phyloP scores from a whole-genome alignment of 805 yeast genomes.

The Spathaspora passalidarum region DNA sequence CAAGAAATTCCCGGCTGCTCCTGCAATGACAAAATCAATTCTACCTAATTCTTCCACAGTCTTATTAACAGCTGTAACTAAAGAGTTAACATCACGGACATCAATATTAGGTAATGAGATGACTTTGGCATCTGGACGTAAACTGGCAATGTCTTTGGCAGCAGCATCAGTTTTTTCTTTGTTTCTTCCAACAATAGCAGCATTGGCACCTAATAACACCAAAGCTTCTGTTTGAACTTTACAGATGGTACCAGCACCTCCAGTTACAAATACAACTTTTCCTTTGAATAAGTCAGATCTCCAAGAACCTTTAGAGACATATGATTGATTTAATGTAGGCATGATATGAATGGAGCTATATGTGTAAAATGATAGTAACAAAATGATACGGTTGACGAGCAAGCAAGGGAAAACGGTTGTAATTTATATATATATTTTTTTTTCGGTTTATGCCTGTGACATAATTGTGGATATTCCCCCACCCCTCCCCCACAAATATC shows the following conservation, averaged over 20 bases:
- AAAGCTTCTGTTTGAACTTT: slow-evolving; percentile 84
- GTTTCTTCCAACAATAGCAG: slow-evolving; percentile 81
- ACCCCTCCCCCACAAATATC: too few species aligned
- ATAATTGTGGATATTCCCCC: too few species aligned
- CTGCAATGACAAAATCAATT: slow-evolving; percentile 43
- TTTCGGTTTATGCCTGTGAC: too few species aligned
- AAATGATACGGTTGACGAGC: not conserved
- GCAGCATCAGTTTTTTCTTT: slow-evolving; percentile 59
- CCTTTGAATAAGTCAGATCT: slow-evolving; percentile 70
- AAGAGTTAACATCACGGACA: slow-evolving; percentile 62
- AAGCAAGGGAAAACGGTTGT: too few species aligned
- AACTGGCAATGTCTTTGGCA: slow-evolving; percentile 55
- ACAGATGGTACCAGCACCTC: slow-evolving; percentile 95
- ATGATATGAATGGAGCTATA: not conserved
- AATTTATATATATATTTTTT: too few species aligned
- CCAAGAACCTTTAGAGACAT: slow-evolving; percentile 30
- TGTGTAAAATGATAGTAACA: not conserved
- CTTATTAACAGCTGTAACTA: slow-evolving; percentile 58
- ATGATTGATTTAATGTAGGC: slow-evolving; percentile 18
- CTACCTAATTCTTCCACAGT: slow-evolving; percentile 48
- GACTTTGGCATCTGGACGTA: slow-evolving; percentile 61
- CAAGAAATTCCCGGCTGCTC: slow-evolving; percentile 44
- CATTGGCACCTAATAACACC: slow-evolving; percentile 81
- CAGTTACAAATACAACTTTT: slow-evolving; percentile 88
- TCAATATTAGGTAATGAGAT: slow-evolving; percentile 69